These are phyloP conservation scores for Colletotrichum sp. DNA, from an alignment of 2,329 filamentous ascomycete species.

Conservation along the genomic window DNA sequence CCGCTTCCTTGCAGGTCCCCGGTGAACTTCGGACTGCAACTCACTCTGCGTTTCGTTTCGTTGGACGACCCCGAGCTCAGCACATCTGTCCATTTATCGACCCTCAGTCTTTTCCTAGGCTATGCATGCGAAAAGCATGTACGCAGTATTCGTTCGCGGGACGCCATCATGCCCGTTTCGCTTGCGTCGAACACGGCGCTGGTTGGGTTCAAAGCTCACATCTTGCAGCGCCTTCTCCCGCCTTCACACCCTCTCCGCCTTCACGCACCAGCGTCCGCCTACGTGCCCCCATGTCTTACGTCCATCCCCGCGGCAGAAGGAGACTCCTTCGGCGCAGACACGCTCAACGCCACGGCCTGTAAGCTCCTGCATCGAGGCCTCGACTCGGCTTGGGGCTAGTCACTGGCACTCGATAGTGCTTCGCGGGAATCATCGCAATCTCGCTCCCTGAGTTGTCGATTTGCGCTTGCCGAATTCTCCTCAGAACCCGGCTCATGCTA, in stretches of 20 bases:
- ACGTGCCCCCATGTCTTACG: background rate
- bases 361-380: background rate
- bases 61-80: background rate
- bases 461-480: background rate
- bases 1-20: background rate
- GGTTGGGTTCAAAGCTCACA: background rate
- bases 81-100: background rate
- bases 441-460: background rate
- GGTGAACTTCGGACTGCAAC: slow-evolving; percentile 4
- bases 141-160: background rate
- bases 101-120: background rate
- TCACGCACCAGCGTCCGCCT: background rate
- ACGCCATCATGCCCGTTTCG: background rate
- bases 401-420: background rate
- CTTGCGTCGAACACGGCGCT: background rate
- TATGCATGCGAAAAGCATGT: background rate
- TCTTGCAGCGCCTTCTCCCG: background rate
- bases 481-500: background rate
- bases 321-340: background rate
- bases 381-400: background rate
- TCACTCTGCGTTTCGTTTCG: slow-evolving; percentile 10
- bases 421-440: background rate
- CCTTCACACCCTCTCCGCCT: background rate
- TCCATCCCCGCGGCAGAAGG: background rate
- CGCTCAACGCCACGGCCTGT: background rate